Percentiles rank a stretch among this genome's conserved stretches.
Evolutionary conservation across 768 basidiomycete genomes (phyloP).

Genomic region (Hydnum rufescens): DNA sequence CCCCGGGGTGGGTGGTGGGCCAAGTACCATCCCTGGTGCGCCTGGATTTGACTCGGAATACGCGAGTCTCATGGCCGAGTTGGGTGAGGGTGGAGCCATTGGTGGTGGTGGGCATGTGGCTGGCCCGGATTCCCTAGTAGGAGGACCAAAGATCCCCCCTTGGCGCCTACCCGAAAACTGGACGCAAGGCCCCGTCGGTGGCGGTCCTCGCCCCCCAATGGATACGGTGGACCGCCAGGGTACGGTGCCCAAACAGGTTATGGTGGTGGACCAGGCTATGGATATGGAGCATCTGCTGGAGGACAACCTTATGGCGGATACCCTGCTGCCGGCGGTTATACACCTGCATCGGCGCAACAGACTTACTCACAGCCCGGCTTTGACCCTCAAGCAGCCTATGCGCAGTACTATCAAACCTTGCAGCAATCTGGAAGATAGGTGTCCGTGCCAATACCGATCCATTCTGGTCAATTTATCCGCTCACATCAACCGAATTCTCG

Average conservation of each 20-base stretch:
- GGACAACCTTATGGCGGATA: conserved; percentile 25
- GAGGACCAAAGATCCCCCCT: conserved; percentile 60
- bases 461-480: too few relatives aligned
- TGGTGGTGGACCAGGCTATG: conserved; percentile 28
- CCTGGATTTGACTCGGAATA: conserved; percentile 94
- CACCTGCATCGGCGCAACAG: conserved; percentile 7
- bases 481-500: too few relatives aligned
- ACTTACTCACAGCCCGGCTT: conserved; percentile 24
- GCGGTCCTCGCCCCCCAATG: conserved; percentile 4
- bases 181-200: conserved; percentile 27
- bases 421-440: too few relatives aligned
- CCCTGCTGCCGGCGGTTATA: conserved; percentile 4
- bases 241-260: too few relatives aligned
- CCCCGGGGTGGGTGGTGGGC: conserved; percentile 23
- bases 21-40: too few relatives aligned
- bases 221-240: background rate
- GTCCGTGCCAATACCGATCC: too few relatives aligned
- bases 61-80: conserved; percentile 90
- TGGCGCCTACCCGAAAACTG: conserved; percentile 84
- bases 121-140: conserved; percentile 18
- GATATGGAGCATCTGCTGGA: conserved; percentile 43
- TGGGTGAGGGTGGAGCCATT: conserved; percentile 54
- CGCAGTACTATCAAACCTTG: conserved; percentile 61
- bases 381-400: conserved; percentile 38
- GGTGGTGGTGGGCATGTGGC: conserved; percentile 19